Base-by-base conservation (phyloP, 768 basidiomycete species). In the Trametes villosa region DNA sequence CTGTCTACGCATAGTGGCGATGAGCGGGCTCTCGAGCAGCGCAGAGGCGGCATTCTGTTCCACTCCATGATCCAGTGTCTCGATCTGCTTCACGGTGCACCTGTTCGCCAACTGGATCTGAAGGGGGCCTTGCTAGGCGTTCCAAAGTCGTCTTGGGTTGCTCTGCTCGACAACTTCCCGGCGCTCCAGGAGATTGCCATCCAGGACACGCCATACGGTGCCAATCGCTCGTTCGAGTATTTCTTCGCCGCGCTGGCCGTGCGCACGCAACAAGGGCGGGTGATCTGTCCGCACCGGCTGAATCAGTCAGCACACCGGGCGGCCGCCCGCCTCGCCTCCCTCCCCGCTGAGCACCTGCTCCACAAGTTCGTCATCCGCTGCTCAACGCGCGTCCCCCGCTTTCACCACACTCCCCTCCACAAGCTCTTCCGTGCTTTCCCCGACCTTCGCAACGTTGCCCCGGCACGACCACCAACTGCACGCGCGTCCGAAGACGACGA, bases 161-260 rank as follows among this genome's bases (percentile, higher is more conserved):
- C 11, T 13, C 9, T 36, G 57, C 59, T 76, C 75, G 53, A 60
- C 62, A 5, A 70, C 66, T 54, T 71, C 72, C 9, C 72, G 74
- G 41, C 70, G 67, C 20, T 64, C 60, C 50, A 64, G 58, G 3
- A 76, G 69, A 58, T 65, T 74, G n/a, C 68, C 66, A 30, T 41
- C n/a, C 11, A 6, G 40, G 40, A 41, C 40, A 17, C 5, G 5
- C 40, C 9, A 6, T 5, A 41, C 40, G 33, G 8, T 13, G 8
- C 33, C 33, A 13, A 34, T 34, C 8, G 13, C 7, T 34, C 33
- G 8, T 13, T 34, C 33, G 7, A 34, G 8, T 7, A 7, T 6
- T 17, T 29, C 11, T 22, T 45, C 15, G 8, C 20, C 44, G 26
- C 26, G 9, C 38, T 52, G 12, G 13, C 33, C 33, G 15, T 53